These are phyloP conservation scores for Tothia fuscella DNA, from an alignment of 2,329 filamentous ascomycete genomes.

Conservation along the genomic window DNA sequence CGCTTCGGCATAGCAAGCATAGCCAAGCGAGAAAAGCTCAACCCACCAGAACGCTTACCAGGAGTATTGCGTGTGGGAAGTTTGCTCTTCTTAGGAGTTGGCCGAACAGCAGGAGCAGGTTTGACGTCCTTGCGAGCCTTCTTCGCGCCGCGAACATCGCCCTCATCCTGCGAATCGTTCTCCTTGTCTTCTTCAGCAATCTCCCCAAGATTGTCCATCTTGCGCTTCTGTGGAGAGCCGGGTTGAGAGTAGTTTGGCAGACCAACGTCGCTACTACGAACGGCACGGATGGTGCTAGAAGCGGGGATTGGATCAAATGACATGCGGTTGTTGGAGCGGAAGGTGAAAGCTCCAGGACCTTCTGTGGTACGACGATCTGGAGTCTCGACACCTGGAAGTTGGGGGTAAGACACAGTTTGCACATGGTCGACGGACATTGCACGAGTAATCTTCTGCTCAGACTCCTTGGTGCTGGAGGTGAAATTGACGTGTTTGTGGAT, in stretches of 20 bases:
- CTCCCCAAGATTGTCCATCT: constrained; percentile 9
- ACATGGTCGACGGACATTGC: constrained; percentile 18
- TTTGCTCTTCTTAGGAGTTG: not conserved
- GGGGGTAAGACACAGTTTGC: constrained; percentile 25
- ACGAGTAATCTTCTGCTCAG: constrained; percentile 21
- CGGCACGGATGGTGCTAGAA: constrained; percentile 26
- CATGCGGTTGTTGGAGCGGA: constrained; percentile 33
- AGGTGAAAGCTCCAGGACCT: constrained; percentile 34
- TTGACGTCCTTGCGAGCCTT: constrained; percentile 11
- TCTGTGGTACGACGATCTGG: constrained; percentile 12
- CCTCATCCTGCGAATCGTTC: constrained; percentile 6
- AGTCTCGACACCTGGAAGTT: constrained; percentile 19
- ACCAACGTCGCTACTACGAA: constrained; percentile 31
- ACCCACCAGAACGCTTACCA: constrained; percentile 19
- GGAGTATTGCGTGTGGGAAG: constrained; percentile 10
- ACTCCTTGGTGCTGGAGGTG: constrained; percentile 53
- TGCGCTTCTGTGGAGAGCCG: constrained; percentile 20
- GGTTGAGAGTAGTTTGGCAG: constrained; percentile 12
- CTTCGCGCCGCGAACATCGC: constrained; percentile 14
- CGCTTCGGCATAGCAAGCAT: constrained; percentile 27
- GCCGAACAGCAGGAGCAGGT: constrained; percentile 1
- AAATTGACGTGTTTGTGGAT: constrained; percentile 75
- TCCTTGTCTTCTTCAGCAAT: constrained; percentile 7
- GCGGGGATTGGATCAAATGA: constrained; percentile 30
- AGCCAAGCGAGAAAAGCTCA: constrained; percentile 26